Percentiles rank a stretch among this genome's conserved stretches.
These are phyloP conservation scores for Gaultheria prostrata DNA, from an alignment of 148 eudicot genomes.

Conservation along the genomic window DNA sequence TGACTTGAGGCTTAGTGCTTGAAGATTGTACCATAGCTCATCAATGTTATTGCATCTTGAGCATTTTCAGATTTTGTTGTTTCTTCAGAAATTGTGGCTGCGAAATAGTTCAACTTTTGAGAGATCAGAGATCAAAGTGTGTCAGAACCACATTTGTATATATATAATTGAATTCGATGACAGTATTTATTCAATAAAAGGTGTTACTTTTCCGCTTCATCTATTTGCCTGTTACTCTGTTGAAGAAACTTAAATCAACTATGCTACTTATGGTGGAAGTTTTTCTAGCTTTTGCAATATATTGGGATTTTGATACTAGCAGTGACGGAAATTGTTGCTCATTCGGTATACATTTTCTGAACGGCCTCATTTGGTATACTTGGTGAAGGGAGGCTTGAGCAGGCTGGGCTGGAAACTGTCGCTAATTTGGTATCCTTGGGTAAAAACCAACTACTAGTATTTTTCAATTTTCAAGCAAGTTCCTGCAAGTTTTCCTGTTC, in stretches of 20 bases:
- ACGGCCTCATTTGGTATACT: not conserved
- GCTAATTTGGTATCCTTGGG: too few species aligned
- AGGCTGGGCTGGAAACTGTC: not conserved
- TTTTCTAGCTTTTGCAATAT: not conserved
- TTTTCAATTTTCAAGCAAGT: too few species aligned
- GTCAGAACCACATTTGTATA: constrained; percentile 14
- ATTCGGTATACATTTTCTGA: not conserved
- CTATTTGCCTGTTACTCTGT: not conserved
- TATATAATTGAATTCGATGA: not conserved
- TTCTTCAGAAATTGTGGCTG: not conserved
- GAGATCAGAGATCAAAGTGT: constrained; percentile 1
- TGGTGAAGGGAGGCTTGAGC: not conserved
- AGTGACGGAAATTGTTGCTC: not conserved
- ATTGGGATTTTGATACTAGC: not conserved
- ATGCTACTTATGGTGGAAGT: not conserved
- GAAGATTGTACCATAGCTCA: not conserved
- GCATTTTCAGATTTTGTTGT: constrained; percentile 1
- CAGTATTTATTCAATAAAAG: not conserved
- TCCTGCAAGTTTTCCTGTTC: too few species aligned
- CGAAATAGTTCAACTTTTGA: not conserved
- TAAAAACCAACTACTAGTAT: too few species aligned
- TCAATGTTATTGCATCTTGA: not conserved
- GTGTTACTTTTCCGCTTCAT: not conserved
- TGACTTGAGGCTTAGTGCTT: not conserved
- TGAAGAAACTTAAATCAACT: not conserved